A percentile compares a stretch with the other conserved stretches of the same genome.
These are phyloP conservation scores for Bigelowiella natans DNA, from an alignment of 78 protist species.

Conservation along the genomic window DNA sequence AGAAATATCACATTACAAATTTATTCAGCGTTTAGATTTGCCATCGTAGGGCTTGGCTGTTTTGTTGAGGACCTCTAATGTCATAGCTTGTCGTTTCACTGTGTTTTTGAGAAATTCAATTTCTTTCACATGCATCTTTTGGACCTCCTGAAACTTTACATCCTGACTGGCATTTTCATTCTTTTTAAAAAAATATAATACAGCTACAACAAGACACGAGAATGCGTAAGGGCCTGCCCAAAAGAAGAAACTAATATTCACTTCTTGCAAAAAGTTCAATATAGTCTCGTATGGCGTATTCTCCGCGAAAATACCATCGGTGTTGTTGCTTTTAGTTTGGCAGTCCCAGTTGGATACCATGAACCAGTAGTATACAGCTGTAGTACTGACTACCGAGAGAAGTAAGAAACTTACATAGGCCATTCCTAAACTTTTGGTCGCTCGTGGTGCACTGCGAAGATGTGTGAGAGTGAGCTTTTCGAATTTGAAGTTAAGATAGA, in stretches of 20 bases:
- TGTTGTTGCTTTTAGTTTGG: neutral
- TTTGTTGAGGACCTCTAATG: neutral
- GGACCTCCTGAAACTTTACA: neutral
- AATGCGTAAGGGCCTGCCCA: neutral
- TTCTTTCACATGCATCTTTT: neutral
- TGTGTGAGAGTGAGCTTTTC: neutral
- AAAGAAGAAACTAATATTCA: neutral
- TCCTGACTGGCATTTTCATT: neutral
- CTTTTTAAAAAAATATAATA: neutral
- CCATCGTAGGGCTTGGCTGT: neutral
- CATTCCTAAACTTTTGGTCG: neutral
- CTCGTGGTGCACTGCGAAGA: neutral
- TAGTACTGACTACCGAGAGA: neutral
- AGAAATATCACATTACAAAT: too few species aligned
- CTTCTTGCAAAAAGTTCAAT: neutral
- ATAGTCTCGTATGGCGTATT: neutral
- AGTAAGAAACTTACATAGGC: neutral
- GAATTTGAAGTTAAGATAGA: neutral
- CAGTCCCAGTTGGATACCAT: neutral
- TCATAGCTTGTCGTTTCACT: neutral
- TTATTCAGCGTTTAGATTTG: too few species aligned
- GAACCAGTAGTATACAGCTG: neutral
- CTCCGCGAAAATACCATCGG: neutral
- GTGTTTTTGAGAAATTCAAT: neutral
- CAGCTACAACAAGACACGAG: neutral